Evolutionary conservation across 1,139 yeast genomes (phyloP).

Genomic region (Debaryomyces psychrophilus): DNA sequence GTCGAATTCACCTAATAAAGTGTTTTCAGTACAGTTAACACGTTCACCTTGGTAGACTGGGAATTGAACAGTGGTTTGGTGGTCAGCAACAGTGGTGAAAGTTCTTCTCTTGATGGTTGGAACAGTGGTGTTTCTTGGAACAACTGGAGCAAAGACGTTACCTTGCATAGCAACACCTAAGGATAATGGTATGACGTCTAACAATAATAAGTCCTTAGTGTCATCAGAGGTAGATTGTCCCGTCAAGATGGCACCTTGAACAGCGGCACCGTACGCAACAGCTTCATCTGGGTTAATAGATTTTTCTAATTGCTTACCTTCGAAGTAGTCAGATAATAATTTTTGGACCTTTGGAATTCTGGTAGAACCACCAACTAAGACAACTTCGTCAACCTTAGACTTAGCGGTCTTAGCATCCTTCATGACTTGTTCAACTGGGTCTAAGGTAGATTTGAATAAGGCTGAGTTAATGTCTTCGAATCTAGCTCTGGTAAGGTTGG

Average conservation of each 20-base stretch:
- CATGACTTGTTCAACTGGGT: slow-evolving; percentile 97
- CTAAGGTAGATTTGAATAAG: slow-evolving; percentile 93
- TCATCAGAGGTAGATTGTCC: slow-evolving; percentile 97
- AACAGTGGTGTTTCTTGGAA: slow-evolving; percentile 99
- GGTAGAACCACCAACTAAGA: slow-evolving; percentile 99
- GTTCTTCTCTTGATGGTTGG: slow-evolving; percentile 99
- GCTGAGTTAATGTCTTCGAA: slow-evolving; percentile 97
- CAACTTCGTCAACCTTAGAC: slow-evolving; percentile 91
- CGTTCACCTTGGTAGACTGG: slow-evolving; percentile 99
- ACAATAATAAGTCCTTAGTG: slow-evolving; percentile 94
- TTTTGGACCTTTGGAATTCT: slow-evolving; percentile 99
- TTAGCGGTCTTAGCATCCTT: slow-evolving; percentile 93
- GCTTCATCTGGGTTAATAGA: slow-evolving; percentile 99
- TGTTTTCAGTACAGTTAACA: slow-evolving; percentile 99
- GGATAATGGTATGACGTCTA: slow-evolving; percentile 98
- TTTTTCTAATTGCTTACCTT: slow-evolving; percentile 95
- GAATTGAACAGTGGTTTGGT: slow-evolving; percentile 99
- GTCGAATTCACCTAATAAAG: slow-evolving; percentile 99
- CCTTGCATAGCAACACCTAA: slow-evolving; percentile 99
- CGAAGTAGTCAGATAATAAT: slow-evolving; percentile 95
- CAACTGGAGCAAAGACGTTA: slow-evolving; percentile 98
- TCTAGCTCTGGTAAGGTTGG: slow-evolving; percentile 98
- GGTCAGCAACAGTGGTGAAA: slow-evolving; percentile 99
- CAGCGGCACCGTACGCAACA: slow-evolving; percentile 99
- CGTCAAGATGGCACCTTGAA: slow-evolving; percentile 98